Evolutionary conservation across 345 rosid species (phyloP).

Genomic region (Punica granatum): DNA sequence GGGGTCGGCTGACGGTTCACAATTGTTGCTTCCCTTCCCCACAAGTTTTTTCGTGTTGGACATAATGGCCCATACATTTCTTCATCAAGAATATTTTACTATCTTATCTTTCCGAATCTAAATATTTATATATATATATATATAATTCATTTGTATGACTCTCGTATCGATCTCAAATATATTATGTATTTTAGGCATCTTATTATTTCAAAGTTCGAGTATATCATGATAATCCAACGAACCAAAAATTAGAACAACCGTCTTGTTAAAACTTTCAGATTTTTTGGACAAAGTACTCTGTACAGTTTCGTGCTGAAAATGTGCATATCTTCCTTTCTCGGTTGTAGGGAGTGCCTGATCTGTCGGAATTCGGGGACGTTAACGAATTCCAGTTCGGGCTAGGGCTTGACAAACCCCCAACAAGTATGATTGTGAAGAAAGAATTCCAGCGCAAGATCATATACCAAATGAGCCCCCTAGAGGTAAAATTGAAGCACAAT

Average conservation of each 20-base stretch:
- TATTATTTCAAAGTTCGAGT: too few species aligned
- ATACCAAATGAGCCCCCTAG: constrained; percentile 60
- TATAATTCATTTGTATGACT: too few species aligned
- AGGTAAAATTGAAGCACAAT: constrained; percentile 32
- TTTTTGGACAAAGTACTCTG: too few species aligned
- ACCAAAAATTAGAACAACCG: too few species aligned
- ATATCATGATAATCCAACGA: too few species aligned
- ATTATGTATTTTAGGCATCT: too few species aligned
- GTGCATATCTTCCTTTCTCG: too few species aligned
- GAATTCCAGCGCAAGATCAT: constrained; percentile 48
- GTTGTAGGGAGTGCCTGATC: constrained; percentile 70
- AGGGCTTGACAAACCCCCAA: constrained; percentile 69
- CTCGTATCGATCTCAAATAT: too few species aligned
- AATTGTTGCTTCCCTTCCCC: neutral
- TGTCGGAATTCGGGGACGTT: constrained; percentile 63
- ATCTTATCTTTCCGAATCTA: neutral
- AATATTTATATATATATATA: too few species aligned
- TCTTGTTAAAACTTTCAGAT: neutral
- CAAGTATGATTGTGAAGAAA: constrained; percentile 51
- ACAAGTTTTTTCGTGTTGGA: neutral
- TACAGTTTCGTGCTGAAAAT: too few species aligned
- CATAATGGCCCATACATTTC: neutral
- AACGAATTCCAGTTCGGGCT: constrained; percentile 57
- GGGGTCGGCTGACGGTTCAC: neutral
- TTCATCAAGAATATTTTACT: neutral